phyloP scores from a whole-genome alignment of 2,329 filamentous ascomycete species.

The Knoxdaviesia capensis region DNA sequence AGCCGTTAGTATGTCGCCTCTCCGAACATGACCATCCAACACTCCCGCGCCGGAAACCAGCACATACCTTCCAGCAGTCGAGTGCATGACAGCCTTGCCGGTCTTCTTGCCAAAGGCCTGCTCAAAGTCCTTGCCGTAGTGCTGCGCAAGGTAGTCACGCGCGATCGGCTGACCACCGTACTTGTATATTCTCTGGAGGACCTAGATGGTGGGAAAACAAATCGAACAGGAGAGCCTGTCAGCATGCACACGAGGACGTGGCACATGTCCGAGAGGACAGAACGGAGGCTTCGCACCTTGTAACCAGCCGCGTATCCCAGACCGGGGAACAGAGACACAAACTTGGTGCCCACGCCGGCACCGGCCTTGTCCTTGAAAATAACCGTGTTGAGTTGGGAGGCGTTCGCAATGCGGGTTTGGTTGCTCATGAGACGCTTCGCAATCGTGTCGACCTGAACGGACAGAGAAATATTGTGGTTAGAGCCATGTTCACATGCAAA shows the following conservation, averaged over 20 bases:
- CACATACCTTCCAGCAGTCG: slow-evolving; percentile 66
- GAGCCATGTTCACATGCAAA: background rate
- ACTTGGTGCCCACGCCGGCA: slow-evolving; percentile 54
- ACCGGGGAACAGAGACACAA: slow-evolving; percentile 89
- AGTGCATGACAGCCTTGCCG: slow-evolving; percentile 96
- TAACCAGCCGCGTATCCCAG: slow-evolving; percentile 95
- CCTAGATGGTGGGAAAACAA: slow-evolving; percentile 16
- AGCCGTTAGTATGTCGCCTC: slow-evolving; percentile 5
- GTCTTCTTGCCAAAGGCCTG: slow-evolving; percentile 85
- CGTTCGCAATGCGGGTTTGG: slow-evolving; percentile 32
- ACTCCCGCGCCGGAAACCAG: too few relatives aligned
- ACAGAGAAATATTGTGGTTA: background rate
- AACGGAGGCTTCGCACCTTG: slow-evolving; percentile 39
- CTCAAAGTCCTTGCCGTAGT: slow-evolving; percentile 75
- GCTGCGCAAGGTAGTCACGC: slow-evolving; percentile 63
- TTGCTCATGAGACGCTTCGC: slow-evolving; percentile 99
- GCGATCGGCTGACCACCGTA: slow-evolving; percentile 94
- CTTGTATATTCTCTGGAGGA: slow-evolving; percentile 95
- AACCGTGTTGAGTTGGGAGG: slow-evolving; percentile 60
- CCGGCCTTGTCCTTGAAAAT: slow-evolving; percentile 80
- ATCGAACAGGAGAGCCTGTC: background rate
- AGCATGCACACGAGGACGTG: background rate
- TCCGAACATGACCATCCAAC: too few relatives aligned
- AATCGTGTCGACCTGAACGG: slow-evolving; percentile 79
- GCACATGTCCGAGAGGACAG: background rate